Evolutionary conservation across 495 filamentous ascomycete genomes (phyloP).

Genomic region (Annulohypoxylon nitens): DNA sequence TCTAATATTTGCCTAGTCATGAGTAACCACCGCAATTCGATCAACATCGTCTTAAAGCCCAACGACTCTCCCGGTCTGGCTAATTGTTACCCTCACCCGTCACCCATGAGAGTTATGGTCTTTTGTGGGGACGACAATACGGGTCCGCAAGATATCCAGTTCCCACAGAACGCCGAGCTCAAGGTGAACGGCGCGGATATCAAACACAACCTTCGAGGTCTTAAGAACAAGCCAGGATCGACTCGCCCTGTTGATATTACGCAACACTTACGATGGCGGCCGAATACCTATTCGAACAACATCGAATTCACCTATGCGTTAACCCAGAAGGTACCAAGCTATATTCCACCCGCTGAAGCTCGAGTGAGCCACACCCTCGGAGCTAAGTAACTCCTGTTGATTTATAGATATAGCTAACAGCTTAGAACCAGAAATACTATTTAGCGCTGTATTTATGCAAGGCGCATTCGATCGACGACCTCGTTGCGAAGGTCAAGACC

Average conservation of each 20-base stretch:
- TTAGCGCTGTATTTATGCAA: constrained; percentile 80
- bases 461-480: constrained; percentile 74
- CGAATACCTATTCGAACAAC: constrained; percentile 75
- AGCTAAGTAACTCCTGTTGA: constrained; percentile 22
- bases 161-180: constrained; percentile 91
- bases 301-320: constrained; percentile 91
- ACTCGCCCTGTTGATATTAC: constrained; percentile 95
- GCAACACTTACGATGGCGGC: constrained; percentile 74
- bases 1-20: constrained; percentile 60
- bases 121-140: constrained; percentile 77
- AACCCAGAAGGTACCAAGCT: constrained; percentile 76
- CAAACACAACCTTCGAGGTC: constrained; percentile 87
- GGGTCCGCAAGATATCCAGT: constrained; percentile 80
- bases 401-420: constrained; percentile 35
- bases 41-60: constrained; percentile 65
- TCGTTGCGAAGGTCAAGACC: constrained; percentile 74
- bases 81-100: constrained; percentile 64
- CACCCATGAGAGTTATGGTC: constrained; percentile 76
- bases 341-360: constrained; percentile 28
- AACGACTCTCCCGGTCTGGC: constrained; percentile 61
- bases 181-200: constrained; percentile 89
- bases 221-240: constrained; percentile 96
- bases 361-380: constrained; percentile 41
- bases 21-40: constrained; percentile 70
- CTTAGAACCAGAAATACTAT: constrained; percentile 75